Percentiles rank a stretch among this genome's conserved stretches.
These are phyloP conservation scores for Odontarrhena argentea DNA, from an alignment of 345 rosid species.

Conservation along the genomic window DNA sequence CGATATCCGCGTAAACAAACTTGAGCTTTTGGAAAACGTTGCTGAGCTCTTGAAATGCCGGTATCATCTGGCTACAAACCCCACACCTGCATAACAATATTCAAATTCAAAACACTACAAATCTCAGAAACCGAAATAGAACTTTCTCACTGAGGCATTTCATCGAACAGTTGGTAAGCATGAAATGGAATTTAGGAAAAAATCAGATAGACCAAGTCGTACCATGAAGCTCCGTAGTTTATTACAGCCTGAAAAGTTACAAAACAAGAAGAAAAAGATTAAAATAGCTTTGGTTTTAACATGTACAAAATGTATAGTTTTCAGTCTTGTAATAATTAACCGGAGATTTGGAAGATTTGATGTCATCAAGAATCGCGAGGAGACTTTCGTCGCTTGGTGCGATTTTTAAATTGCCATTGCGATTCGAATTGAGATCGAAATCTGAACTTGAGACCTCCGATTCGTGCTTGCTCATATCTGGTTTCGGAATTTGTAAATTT, in stretches of 20 bases:
- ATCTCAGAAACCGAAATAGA: constrained; percentile 4
- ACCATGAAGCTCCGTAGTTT: constrained; percentile 45
- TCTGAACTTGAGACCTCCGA: constrained; percentile 12
- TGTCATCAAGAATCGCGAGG: constrained; percentile 32
- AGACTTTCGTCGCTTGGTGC: constrained; percentile 35
- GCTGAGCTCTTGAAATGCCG: constrained; percentile 73
- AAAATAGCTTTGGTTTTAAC: neutral
- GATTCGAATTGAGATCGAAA: constrained; percentile 14
- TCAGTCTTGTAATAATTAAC: constrained; percentile 12
- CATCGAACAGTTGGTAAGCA: constrained; percentile 56
- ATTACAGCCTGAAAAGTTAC: constrained; percentile 35
- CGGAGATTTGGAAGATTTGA: constrained; percentile 38
- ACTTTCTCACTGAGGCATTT: constrained; percentile 35
- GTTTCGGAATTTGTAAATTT: neutral
- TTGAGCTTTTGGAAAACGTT: constrained; percentile 60
- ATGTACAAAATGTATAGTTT: neutral
- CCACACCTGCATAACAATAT: constrained; percentile 61
- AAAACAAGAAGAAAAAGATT: neutral
- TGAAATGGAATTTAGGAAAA: too few species aligned
- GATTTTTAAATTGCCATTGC: constrained; percentile 21
- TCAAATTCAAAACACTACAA: neutral
- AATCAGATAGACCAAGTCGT: too few species aligned
- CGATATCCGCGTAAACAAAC: constrained; percentile 87
- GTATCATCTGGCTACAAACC: constrained; percentile 80
- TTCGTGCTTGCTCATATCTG: constrained; percentile 28